Evolutionary conservation across 192 early-diverging fungal species (phyloP), one percentile per base, ranked within the genome.

Genomic region (Coemansia sp.): DNA sequence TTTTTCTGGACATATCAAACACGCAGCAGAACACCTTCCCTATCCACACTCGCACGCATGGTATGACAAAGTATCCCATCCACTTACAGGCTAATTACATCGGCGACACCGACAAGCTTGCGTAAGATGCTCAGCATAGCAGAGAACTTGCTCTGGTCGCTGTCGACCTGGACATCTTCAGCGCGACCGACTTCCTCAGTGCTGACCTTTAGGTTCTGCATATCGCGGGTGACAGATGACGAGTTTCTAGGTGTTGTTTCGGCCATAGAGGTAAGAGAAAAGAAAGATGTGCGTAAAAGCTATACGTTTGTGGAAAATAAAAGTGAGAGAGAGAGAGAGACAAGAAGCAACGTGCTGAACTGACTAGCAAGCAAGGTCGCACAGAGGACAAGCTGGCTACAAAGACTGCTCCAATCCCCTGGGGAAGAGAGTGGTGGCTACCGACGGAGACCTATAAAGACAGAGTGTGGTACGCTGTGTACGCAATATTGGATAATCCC

Each of bases 31-130:
- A 28, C 52, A 4, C 26, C 23, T 55, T 7, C 35, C 3, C 33
- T 35, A 35, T 35, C 35, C 4, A 7, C 35, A 7, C 50, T 23
- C 26, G 23, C 23, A 23, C 23, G 23, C 23, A 23, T 23, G 23
- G 23, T 1, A 30, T 32, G 40, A 11, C 40, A 42, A 42, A 42
- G 10, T 9, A 21, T 26, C 52, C 28, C 23, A 28, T 55, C 26
- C n/a, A 78, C 80, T 77, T 75, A 83, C 80, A 89, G 57, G 49
- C 75, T 73, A 33, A 83, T 74, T 9, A 91, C 77, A 66, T 91
- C 90, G 63, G 89, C 88, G 38, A 90, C 89, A 6, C 90, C 89
- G n/a, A 88, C 74, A 1, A 89, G 69, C 57, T 89, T 89, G 81
- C 86, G 82, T 19, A 91, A 84, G 50, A 91, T 74, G 40, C 84